Conservation (phyloP, 1,284 basidiomycete species). For the Polyporus tsugae region DNA sequence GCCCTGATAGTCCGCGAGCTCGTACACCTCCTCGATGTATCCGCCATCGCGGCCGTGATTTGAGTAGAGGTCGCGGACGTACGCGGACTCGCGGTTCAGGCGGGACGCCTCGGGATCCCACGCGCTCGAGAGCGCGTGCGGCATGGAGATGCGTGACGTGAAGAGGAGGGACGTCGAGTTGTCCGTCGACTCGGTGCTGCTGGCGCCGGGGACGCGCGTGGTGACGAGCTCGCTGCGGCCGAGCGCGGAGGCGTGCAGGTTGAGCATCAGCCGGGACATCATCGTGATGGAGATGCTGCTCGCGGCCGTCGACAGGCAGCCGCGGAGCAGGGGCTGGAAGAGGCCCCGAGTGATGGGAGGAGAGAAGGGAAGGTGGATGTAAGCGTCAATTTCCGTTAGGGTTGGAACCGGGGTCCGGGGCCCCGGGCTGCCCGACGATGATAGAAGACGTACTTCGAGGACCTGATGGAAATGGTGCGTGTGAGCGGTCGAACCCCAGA, state of each 20-base stretch:
- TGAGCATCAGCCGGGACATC: slow-evolving; percentile 50
- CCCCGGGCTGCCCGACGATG: slow-evolving; percentile 18
- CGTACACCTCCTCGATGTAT: slow-evolving; percentile 30
- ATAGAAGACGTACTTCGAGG: slow-evolving; percentile 20
- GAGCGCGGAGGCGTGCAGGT: slow-evolving; percentile 39
- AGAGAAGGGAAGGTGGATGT: neutral
- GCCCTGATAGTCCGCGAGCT: slow-evolving; percentile 18
- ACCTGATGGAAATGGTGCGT: slow-evolving; percentile 13
- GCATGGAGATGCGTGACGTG: slow-evolving; percentile 39
- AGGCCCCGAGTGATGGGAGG: neutral
- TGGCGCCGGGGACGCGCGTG: slow-evolving; percentile 17
- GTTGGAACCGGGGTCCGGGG: slow-evolving; percentile 12
- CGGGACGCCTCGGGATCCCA: slow-evolving; percentile 15
- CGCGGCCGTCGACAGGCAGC: slow-evolving; percentile 41
- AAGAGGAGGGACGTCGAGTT: slow-evolving; percentile 38
- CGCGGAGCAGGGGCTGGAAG: slow-evolving; percentile 40
- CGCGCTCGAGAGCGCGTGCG: slow-evolving; percentile 9
- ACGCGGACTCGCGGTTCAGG: slow-evolving; percentile 24
- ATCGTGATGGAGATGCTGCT: slow-evolving; percentile 46
- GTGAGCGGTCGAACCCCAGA: slow-evolving; percentile 7
- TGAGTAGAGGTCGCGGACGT: slow-evolving; percentile 19
- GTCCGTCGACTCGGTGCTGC: slow-evolving; percentile 30
- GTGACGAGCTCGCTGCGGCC: slow-evolving; percentile 19
- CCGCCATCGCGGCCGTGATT: slow-evolving; percentile 1
- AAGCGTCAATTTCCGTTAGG: neutral